Evolutionary conservation across 176 grass and related monocot species (phyloP).

Genomic region (Carex myosuroides): DNA sequence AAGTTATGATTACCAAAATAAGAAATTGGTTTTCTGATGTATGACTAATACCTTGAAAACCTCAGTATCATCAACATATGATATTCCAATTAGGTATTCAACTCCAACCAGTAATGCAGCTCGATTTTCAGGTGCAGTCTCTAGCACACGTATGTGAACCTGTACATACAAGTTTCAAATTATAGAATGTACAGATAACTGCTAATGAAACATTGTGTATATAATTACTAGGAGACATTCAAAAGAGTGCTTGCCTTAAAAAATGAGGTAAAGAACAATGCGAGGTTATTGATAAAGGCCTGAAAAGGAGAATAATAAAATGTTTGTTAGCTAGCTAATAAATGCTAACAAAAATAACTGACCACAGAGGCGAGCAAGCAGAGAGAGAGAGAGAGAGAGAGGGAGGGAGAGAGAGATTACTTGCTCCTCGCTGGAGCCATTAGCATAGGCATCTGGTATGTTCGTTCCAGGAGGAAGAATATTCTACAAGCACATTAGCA

Average conservation of each 20-base stretch:
- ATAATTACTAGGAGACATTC: neutral
- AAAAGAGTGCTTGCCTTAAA: conserved; percentile 59
- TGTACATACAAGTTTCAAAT: conserved; percentile 25
- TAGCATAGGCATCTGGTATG: conserved; percentile 83
- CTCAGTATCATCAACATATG: conserved; percentile 97
- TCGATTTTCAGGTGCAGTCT: conserved; percentile 77
- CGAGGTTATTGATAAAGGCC: conserved; percentile 99
- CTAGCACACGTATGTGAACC: conserved; percentile 81
- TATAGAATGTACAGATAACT: neutral
- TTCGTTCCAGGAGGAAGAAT: conserved; percentile 74
- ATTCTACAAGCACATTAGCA: conserved; percentile 44
- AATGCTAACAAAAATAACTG: neutral
- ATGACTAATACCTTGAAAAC: conserved; percentile 78
- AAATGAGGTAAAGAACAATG: conserved; percentile 93
- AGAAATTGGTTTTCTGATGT: conserved; percentile 17
- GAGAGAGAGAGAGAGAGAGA: neutral
- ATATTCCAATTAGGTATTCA: conserved; percentile 94
- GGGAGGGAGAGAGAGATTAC: conserved; percentile 24
- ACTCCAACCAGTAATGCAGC: conserved; percentile 71
- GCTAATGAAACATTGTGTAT: conserved; percentile 2
- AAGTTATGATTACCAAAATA: neutral
- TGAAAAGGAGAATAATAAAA: conserved; percentile 13
- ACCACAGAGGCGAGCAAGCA: neutral
- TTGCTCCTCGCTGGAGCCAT: conserved; percentile 96
- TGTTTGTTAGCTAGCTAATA: neutral